phyloP scores from a whole-genome alignment of 192 early-diverging fungal species.

The Cladochytrium replicatum region DNA sequence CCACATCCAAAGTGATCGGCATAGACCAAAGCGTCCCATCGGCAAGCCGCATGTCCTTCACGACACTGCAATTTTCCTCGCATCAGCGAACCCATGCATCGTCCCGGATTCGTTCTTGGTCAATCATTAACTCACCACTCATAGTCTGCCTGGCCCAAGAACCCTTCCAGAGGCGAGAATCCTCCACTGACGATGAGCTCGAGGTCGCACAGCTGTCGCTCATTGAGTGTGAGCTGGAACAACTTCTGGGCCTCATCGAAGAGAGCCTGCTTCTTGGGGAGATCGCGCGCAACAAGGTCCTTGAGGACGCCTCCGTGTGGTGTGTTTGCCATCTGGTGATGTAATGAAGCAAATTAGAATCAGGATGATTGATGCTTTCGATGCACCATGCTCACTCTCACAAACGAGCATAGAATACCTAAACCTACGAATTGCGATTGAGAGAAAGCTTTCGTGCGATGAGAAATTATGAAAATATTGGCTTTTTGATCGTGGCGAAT shows the following conservation, averaged over 20 bases:
- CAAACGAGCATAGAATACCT: too few relatives aligned
- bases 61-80: constrained; percentile 53
- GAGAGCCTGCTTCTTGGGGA: constrained; percentile 51
- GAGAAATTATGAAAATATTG: too few relatives aligned
- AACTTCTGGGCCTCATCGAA: constrained; percentile 56
- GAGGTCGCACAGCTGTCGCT: constrained; percentile 90
- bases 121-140: constrained; percentile 45
- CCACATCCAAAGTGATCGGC: constrained; percentile 85
- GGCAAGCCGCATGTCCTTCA: constrained; percentile 63
- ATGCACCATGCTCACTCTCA: too few relatives aligned
- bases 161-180: constrained; percentile 92
- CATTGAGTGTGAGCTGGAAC: constrained; percentile 66
- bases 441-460: too few relatives aligned
- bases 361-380: too few relatives aligned
- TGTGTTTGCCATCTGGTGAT: too few relatives aligned
- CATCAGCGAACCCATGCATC: too few relatives aligned
- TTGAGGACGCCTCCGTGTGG: constrained; percentile 91
- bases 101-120: too few relatives aligned
- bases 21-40: constrained; percentile 80
- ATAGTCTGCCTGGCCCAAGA: constrained; percentile 80
- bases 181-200: constrained; percentile 93
- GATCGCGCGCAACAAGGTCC: constrained; percentile 79
- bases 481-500: too few relatives aligned
- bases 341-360: too few relatives aligned
- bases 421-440: too few relatives aligned